Conservation (phyloP, 2,329 filamentous ascomycete genomes). For the Trichophaea hybrida region DNA sequence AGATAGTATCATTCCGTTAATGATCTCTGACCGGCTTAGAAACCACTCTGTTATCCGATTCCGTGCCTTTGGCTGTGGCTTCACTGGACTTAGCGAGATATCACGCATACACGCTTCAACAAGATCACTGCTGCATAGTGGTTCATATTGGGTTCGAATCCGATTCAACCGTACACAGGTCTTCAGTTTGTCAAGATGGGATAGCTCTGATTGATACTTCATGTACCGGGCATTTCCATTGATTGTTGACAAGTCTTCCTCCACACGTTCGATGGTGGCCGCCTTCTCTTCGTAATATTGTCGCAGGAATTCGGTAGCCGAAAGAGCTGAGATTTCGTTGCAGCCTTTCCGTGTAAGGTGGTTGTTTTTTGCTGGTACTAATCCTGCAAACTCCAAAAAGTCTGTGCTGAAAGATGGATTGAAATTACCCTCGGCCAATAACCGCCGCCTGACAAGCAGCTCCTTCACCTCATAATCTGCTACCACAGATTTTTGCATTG, state of each 20-base stretch:
- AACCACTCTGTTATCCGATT: constrained; percentile 59
- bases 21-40: constrained; percentile 49
- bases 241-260: constrained; percentile 22
- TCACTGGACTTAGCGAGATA: constrained; percentile 43
- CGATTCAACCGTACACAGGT: constrained; percentile 69
- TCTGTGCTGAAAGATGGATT: constrained; percentile 42
- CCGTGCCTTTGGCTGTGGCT: constrained; percentile 46
- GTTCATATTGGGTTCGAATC: constrained; percentile 62
- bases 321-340: constrained; percentile 11
- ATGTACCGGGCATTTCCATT: constrained; percentile 49
- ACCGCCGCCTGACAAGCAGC: constrained; percentile 48
- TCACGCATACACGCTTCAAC: constrained; percentile 58
- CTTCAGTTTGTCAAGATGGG: constrained; percentile 62
- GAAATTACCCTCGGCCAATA: constrained; percentile 44
- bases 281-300: constrained; percentile 19
- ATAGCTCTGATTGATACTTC: constrained; percentile 55
- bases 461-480: constrained; percentile 63
- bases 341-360: constrained; percentile 37
- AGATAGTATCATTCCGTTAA: constrained; percentile 57
- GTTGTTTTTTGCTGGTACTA: constrained; percentile 60
- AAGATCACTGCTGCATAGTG: constrained; percentile 68
- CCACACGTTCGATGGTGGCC: constrained; percentile 33
- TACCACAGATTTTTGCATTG: constrained; percentile 66
- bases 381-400: constrained; percentile 62
- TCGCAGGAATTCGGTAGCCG: constrained; percentile 22